Percentiles rank a stretch among this genome's conserved stretches.
Evolutionary conservation across 768 basidiomycete genomes (phyloP).

Genomic region (Chalciporus piperatus): DNA sequence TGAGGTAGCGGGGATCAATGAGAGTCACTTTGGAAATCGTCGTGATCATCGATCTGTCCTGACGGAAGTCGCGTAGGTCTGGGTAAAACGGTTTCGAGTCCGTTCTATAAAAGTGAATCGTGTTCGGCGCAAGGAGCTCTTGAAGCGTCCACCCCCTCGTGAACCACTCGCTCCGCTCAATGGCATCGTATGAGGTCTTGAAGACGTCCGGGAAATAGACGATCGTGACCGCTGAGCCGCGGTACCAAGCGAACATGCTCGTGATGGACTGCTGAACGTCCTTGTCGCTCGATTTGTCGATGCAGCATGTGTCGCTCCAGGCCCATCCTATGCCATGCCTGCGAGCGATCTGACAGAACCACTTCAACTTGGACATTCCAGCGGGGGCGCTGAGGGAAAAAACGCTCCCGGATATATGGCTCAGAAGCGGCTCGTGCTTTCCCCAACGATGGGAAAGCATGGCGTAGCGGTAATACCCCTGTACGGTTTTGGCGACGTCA

Average conservation of each 20-base stretch:
- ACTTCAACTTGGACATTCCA: constrained; percentile 1
- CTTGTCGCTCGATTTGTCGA: neutral
- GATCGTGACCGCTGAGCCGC: neutral
- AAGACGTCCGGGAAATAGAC: constrained; percentile 4
- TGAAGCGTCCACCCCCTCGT: constrained; percentile 5
- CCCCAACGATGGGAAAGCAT: constrained; percentile 8
- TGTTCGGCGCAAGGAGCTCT: constrained; percentile 6
- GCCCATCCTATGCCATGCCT: constrained; percentile 4
- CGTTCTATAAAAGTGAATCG: constrained; percentile 4
- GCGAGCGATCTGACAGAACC: constrained; percentile 6
- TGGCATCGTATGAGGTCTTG: neutral
- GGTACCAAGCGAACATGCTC: constrained; percentile 11
- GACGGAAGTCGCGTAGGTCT: neutral
- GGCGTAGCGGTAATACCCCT: constrained; percentile 1
- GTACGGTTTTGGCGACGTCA: neutral
- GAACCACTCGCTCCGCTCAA: constrained; percentile 5
- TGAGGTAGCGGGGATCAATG: neutral
- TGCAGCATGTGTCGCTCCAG: constrained; percentile 10
- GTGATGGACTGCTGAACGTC: constrained; percentile 4
- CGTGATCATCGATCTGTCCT: neutral
- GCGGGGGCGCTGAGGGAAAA: constrained; percentile 1
- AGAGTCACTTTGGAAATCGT: neutral
- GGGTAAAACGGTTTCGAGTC: neutral
- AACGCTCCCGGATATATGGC: neutral
- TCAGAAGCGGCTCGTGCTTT: constrained; percentile 1